These are phyloP conservation scores for Trichoderma harzianum DNA, from an alignment of 2,329 filamentous ascomycete genomes.

Conservation along the genomic window DNA sequence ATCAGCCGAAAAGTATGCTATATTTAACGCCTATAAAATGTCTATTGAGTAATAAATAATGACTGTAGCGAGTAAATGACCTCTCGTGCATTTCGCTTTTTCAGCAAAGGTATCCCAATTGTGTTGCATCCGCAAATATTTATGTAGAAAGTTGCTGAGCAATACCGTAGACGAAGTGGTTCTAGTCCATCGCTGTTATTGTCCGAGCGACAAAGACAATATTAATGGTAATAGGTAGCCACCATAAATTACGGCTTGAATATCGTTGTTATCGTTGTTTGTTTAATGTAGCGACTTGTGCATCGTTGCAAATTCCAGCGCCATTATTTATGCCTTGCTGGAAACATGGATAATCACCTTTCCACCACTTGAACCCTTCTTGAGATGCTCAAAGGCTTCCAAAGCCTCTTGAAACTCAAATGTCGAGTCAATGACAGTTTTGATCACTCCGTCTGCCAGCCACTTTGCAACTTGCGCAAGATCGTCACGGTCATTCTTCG, in stretches of 20 bases:
- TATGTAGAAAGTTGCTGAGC: background rate
- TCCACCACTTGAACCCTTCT: constrained; percentile 55
- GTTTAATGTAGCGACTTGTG: background rate
- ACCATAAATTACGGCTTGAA: background rate
- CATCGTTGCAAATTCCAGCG: background rate
- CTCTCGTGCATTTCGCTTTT: background rate
- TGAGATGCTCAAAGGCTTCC: constrained; percentile 57
- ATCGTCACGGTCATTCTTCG: constrained; percentile 42
- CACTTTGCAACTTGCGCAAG: constrained; percentile 50
- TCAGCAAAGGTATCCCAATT: background rate
- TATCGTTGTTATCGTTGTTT: background rate
- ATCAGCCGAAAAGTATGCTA: background rate
- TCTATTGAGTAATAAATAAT: background rate
- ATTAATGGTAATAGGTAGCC: background rate
- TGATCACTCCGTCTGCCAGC: constrained; percentile 57
- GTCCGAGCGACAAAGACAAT: too few relatives aligned
- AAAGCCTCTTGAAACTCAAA: constrained; percentile 55
- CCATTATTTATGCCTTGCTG: background rate
- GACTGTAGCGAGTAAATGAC: background rate
- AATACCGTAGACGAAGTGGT: background rate
- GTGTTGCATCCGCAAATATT: background rate
- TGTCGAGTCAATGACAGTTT: constrained; percentile 51
- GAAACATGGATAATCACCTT: constrained; percentile 44
- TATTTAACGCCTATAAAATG: background rate
- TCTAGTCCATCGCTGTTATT: background rate